phyloP scores from a whole-genome alignment of 768 basidiomycete genomes.

The Podaxis sp. region DNA sequence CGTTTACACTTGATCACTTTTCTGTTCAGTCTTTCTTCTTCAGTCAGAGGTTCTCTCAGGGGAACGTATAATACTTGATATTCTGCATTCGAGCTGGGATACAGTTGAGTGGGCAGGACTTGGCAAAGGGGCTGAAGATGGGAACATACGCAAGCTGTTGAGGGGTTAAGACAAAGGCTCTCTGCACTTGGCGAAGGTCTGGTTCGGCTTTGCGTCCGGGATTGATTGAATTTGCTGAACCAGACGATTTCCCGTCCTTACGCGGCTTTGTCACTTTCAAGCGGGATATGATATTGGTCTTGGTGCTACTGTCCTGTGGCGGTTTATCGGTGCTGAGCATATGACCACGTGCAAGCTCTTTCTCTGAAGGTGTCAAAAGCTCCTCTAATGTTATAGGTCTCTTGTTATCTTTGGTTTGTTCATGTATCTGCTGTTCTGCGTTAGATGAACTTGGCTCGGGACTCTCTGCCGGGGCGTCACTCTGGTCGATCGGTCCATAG shows the following conservation, averaged over 20 bases:
- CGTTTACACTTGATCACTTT: conserved; percentile 43
- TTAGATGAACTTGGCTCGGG: background rate
- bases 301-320: background rate
- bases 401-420: background rate
- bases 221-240: background rate
- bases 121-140: background rate
- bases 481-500: background rate
- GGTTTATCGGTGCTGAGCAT: background rate
- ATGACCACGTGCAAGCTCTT: background rate
- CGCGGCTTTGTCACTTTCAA: background rate
- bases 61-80: conserved; percentile 89
- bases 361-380: conserved; percentile 10
- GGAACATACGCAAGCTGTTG: conserved; percentile 10
- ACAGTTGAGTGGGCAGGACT: background rate
- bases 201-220: background rate
- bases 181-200: conserved; percentile 7
- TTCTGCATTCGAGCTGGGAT: conserved; percentile 46
- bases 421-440: background rate
- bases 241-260: conserved; percentile 4
- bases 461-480: background rate
- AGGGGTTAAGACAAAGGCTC: conserved; percentile 3
- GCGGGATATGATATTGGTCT: conserved; percentile 2
- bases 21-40: conserved; percentile 45
- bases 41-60: conserved; percentile 59
- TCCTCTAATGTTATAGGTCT: conserved; percentile 6